A percentile compares a stretch with the other conserved stretches of the same genome.
These are phyloP conservation scores for Tylopilus felleus DNA, from an alignment of 768 basidiomycete genomes.

Conservation along the genomic window DNA sequence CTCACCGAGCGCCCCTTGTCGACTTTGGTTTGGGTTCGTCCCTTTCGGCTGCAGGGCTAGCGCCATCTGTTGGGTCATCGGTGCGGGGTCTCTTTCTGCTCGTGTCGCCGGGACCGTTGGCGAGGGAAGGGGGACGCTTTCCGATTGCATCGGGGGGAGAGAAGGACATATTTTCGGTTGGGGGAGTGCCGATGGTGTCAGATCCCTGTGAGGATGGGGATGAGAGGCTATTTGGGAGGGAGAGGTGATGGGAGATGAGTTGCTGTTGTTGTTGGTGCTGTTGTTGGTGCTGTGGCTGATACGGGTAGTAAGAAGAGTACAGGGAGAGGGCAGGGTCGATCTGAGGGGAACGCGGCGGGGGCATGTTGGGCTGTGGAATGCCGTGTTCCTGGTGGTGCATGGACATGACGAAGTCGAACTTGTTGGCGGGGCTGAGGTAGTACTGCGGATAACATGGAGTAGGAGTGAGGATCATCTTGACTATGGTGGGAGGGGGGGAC, in stretches of 20 bases:
- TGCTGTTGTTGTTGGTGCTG: conserved; percentile 34
- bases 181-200: conserved; percentile 71
- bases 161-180: conserved; percentile 55
- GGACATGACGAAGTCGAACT: conserved; percentile 42
- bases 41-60: conserved; percentile 54
- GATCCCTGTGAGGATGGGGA: conserved; percentile 82
- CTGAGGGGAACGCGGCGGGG: conserved; percentile 53
- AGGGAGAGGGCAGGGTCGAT: conserved; percentile 72
- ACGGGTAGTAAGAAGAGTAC: conserved; percentile 60
- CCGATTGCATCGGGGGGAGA: conserved; percentile 55
- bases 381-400: conserved; percentile 44
- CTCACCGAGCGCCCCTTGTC: conserved; percentile 80
- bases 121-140: conserved; percentile 60
- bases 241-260: conserved; percentile 52
- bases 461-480: background rate
- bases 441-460: conserved; percentile 17
- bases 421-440: conserved; percentile 25
- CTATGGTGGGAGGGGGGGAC: too few species aligned
- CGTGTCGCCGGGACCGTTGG: conserved; percentile 36
- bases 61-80: conserved; percentile 48
- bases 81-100: conserved; percentile 58
- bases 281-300: conserved; percentile 42
- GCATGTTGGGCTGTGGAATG: conserved; percentile 37
- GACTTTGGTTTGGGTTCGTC: conserved; percentile 77
- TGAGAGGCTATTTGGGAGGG: conserved; percentile 58